Evolutionary conservation across 2,329 filamentous ascomycete genomes (phyloP), one percentile per base, ranked within the genome.

Genomic region (Aureobasidium lini): DNA sequence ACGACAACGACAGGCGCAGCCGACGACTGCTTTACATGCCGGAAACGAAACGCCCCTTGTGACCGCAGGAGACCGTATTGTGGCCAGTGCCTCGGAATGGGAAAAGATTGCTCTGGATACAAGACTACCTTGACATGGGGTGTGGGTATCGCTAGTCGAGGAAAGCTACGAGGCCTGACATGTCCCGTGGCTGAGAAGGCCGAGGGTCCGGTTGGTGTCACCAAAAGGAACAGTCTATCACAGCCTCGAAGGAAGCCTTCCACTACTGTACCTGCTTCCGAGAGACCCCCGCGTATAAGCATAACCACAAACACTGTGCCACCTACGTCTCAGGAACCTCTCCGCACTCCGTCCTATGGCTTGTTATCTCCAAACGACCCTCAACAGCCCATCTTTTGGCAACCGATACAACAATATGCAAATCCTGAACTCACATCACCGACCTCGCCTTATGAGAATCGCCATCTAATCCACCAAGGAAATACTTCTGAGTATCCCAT

Each of bases 61-160:
- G 93, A 97, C 75, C 86, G 93, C 67, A 85, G 90, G 70, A 84
- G 93, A 68, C 93, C 93, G 8, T 97, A 96, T 76, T 97, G 94
- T 77, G 91, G 91, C 46, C 92, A 91, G 75, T 99, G 93, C 73
- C 83, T 97, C 63, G 90, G 96, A 67, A 82, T 90, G 64, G 92
- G 91, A 64, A 91, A 90, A 72, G 91, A 95, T 70, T 97, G 93
- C 77, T 91, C 90, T 31, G 93, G 93, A 61, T 97, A 97, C 80
- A 95, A 95, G 77, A 97, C 93, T 15, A 92, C 93, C 67, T 81
- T 97, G 74, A 97, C 93, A 48, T 97, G 93, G 93, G 91, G 91
- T 43, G 90, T 96, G 49, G 93, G 93, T 54, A 93, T 97, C 61
- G 93, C 93, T 60, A 96, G 92, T 75, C 86, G 93, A 69, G 93